These are phyloP conservation scores for Bipolaris gigantea DNA, from an alignment of 2,329 filamentous ascomycete species.

Conservation along the genomic window DNA sequence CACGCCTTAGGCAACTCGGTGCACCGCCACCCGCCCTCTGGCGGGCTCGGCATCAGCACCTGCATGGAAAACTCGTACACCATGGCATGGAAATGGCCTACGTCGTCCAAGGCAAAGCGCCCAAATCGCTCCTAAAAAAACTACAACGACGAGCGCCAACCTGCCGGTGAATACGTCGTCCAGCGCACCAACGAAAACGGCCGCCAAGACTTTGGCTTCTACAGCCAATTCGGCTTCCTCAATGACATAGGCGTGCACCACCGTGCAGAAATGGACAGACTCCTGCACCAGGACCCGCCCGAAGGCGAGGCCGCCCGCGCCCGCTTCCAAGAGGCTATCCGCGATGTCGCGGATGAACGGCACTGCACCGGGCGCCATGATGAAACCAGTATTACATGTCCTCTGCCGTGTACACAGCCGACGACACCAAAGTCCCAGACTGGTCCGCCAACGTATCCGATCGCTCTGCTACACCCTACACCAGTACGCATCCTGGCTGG, in stretches of 20 bases:
- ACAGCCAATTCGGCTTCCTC: neutral
- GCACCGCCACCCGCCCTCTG: conserved; percentile 58
- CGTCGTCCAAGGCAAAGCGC: conserved; percentile 2
- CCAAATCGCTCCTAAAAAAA: neutral
- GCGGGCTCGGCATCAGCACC: conserved; percentile 69
- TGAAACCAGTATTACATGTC: conserved; percentile 10
- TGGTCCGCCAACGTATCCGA: neutral
- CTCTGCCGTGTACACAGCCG: conserved; percentile 2
- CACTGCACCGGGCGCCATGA: conserved; percentile 9
- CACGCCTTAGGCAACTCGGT: conserved; percentile 3
- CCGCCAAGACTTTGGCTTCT: conserved; percentile 1
- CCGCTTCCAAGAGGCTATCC: neutral
- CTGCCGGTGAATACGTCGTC: conserved; percentile 6
- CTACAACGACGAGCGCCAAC: conserved; percentile 5
- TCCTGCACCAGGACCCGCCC: neutral
- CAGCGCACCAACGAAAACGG: conserved; percentile 9
- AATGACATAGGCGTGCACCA: neutral
- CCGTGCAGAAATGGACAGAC: neutral
- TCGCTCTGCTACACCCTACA: conserved; percentile 2
- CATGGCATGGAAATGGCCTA: conserved; percentile 53
- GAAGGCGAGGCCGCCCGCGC: conserved; percentile 1
- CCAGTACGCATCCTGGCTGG: conserved; percentile 6
- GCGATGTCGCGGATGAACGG: neutral
- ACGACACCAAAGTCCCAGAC: neutral
- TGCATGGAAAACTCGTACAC: conserved; percentile 65